phyloP scores from a whole-genome alignment of 1,284 basidiomycete species.

The Megacollybia platyphylla region DNA sequence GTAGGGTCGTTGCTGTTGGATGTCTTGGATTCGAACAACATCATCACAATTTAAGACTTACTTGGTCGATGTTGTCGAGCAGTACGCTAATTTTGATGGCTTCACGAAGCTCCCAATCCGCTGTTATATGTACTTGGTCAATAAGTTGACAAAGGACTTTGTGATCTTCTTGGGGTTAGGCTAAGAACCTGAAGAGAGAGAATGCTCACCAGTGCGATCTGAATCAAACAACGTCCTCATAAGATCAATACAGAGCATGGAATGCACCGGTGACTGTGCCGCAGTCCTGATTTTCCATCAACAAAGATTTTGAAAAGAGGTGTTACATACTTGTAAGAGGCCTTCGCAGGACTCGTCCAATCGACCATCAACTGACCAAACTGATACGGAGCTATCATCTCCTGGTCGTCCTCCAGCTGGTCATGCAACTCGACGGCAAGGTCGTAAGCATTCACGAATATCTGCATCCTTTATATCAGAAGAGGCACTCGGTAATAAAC shows the following conservation, averaged over 20 bases:
- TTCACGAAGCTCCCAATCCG: conserved; percentile 48
- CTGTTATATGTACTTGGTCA: conserved; percentile 66
- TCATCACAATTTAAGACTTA: conserved; percentile 17
- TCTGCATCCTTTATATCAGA: conserved; percentile 26
- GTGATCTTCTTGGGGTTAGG: conserved; percentile 54
- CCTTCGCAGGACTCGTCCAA: conserved; percentile 88
- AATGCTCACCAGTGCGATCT: conserved; percentile 18
- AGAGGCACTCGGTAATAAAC: conserved; percentile 1
- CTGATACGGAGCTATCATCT: conserved; percentile 73
- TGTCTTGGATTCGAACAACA: conserved; percentile 1
- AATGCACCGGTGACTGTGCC: conserved; percentile 36
- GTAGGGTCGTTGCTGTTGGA: conserved; percentile 54
- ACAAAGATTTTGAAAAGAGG: conserved; percentile 2
- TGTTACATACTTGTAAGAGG: conserved; percentile 26
- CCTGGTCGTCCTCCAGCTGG: conserved; percentile 64
- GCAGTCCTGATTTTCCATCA: conserved; percentile 18
- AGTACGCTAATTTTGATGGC: conserved; percentile 54
- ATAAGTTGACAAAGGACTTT: conserved; percentile 77
- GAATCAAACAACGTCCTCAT: conserved; percentile 43
- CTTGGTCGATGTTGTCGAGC: conserved; percentile 42
- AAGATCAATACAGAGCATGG: conserved; percentile 70
- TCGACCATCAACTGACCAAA: conserved; percentile 81
- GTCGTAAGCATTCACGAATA: conserved; percentile 68
- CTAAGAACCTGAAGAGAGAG: neutral
- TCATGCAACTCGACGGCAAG: conserved; percentile 59